phyloP scores from a whole-genome alignment of 1,284 basidiomycete genomes.

The Hypsizygus ulmarius region DNA sequence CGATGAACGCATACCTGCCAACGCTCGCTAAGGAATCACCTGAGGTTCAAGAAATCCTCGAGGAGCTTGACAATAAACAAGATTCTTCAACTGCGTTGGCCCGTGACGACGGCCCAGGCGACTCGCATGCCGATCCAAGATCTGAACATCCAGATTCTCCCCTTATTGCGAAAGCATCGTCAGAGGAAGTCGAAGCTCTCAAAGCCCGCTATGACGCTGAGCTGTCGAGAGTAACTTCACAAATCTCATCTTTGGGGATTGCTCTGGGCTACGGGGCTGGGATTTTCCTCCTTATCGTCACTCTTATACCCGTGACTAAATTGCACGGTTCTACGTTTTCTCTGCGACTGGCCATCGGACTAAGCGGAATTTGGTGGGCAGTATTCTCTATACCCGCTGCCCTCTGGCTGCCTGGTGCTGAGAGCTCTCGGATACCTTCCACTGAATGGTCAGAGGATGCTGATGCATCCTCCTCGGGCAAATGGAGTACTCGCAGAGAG shows the following conservation, averaged over 20 bases:
- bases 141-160: slow-evolving; percentile 33
- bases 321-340: slow-evolving; percentile 71
- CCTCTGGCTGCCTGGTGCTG: slow-evolving; percentile 59
- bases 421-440: neutral
- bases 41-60: slow-evolving; percentile 50
- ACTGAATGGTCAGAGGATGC: slow-evolving; percentile 2
- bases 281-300: slow-evolving; percentile 65
- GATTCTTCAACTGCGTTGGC: slow-evolving; percentile 5
- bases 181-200: slow-evolving; percentile 16
- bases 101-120: slow-evolving; percentile 18
- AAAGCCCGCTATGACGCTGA: slow-evolving; percentile 44
- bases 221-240: slow-evolving; percentile 69
- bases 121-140: slow-evolving; percentile 21
- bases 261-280: slow-evolving; percentile 82
- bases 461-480: slow-evolving; percentile 13
- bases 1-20: slow-evolving; percentile 88
- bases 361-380: slow-evolving; percentile 85
- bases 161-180: slow-evolving; percentile 20
- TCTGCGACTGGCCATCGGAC: slow-evolving; percentile 73
- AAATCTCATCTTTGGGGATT: slow-evolving; percentile 80
- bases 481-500: slow-evolving; percentile 50
- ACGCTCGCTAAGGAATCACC: slow-evolving; percentile 65
- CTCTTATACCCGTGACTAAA: slow-evolving; percentile 69
- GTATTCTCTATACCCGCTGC: slow-evolving; percentile 75
- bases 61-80: slow-evolving; percentile 32